phyloP scores from a whole-genome alignment of 169 alveolate genomes.

The Plasmodium inui region DNA sequence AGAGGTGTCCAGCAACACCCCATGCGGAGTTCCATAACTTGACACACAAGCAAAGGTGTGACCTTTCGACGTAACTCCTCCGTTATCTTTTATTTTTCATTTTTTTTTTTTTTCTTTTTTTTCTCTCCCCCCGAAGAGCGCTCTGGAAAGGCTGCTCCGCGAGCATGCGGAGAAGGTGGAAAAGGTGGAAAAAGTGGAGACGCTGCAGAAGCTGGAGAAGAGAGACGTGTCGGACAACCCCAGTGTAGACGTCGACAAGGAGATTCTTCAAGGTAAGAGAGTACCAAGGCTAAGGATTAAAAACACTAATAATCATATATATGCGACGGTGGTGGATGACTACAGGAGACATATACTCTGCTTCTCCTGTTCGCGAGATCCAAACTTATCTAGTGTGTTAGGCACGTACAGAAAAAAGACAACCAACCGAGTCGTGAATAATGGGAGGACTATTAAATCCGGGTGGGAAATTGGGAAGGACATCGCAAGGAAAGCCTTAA shows the following conservation, averaged over 20 bases:
- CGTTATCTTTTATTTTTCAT: not conserved
- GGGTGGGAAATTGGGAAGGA: slow-evolving; percentile 85
- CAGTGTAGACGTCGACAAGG: slow-evolving; percentile 70
- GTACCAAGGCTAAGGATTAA: slow-evolving; percentile 79
- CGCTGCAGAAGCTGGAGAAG: not conserved
- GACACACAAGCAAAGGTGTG: not conserved
- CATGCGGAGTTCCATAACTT: not conserved
- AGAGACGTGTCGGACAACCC: slow-evolving; percentile 47
- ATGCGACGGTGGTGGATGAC: slow-evolving; percentile 83
- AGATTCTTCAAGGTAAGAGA: slow-evolving; percentile 80
- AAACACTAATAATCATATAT: slow-evolving; percentile 80
- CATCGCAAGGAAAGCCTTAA: slow-evolving; percentile 80
- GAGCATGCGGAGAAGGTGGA: slow-evolving; percentile 74
- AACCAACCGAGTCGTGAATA: slow-evolving; percentile 77
- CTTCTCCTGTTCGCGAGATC: slow-evolving; percentile 77
- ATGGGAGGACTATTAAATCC: slow-evolving; percentile 81
- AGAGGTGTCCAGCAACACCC: not conserved
- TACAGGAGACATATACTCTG: slow-evolving; percentile 77
- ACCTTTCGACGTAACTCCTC: not conserved
- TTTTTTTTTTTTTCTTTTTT: not conserved
- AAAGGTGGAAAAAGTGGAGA: slow-evolving; percentile 35
- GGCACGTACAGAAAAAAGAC: slow-evolving; percentile 82
- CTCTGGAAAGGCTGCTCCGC: slow-evolving; percentile 72
- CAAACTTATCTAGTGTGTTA: slow-evolving; percentile 66
- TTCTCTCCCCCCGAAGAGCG: slow-evolving; percentile 27